Percentiles rank a stretch among this genome's conserved stretches.
These are phyloP conservation scores for Debaryomyces subglobosus DNA, from an alignment of 1,139 yeast genomes.

Conservation along the genomic window DNA sequence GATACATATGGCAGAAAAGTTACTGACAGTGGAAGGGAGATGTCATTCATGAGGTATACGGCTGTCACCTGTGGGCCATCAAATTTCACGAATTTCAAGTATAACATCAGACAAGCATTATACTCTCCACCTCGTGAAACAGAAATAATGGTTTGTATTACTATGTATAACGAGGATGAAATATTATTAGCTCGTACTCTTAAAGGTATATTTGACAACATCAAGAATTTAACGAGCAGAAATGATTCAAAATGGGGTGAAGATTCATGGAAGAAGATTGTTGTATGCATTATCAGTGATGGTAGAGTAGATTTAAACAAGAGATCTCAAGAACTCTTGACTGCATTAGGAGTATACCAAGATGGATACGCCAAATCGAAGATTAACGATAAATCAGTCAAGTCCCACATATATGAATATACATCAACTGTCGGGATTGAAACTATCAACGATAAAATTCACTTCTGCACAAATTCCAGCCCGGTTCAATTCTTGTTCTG, in stretches of 20 bases:
- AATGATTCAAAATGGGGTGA: slow-evolving; percentile 75
- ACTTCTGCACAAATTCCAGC: slow-evolving; percentile 59
- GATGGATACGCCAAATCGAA: slow-evolving; percentile 82
- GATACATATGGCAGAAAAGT: slow-evolving; percentile 54
- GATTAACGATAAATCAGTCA: slow-evolving; percentile 69
- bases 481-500: slow-evolving; percentile 81
- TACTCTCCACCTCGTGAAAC: slow-evolving; percentile 70
- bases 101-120: slow-evolving; percentile 67
- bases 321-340: slow-evolving; percentile 63
- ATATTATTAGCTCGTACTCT: slow-evolving; percentile 70
- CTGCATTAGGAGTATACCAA: slow-evolving; percentile 77
- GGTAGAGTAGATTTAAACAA: slow-evolving; percentile 73
- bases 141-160: slow-evolving; percentile 72
- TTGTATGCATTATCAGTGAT: slow-evolving; percentile 74
- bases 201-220: slow-evolving; percentile 76
- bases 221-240: slow-evolving; percentile 59
- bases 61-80: slow-evolving; percentile 84
- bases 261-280: slow-evolving; percentile 80
- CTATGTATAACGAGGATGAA: slow-evolving; percentile 84
- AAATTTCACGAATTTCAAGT: slow-evolving; percentile 57
- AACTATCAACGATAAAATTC: slow-evolving; percentile 55
- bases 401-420: slow-evolving; percentile 77
- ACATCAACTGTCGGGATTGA: slow-evolving; percentile 79
- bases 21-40: slow-evolving; percentile 59
- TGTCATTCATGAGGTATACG: slow-evolving; percentile 75